Percentiles rank a stretch among this genome's conserved stretches.
Conservation (phyloP, 345 rosid genomes). For the Balakata baccata region DNA sequence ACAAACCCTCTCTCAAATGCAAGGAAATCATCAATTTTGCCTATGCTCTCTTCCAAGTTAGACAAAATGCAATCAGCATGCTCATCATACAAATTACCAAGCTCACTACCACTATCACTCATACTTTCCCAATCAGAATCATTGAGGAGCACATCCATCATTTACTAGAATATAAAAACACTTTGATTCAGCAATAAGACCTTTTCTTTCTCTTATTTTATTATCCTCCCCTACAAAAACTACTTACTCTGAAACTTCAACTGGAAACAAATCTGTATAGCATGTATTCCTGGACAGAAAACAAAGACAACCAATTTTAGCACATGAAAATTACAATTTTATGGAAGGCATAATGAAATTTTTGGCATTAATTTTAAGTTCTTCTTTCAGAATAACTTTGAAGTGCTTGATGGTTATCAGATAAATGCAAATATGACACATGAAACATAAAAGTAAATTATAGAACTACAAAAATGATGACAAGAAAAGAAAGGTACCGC, state of each 20-base stretch:
- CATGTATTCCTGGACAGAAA: not conserved
- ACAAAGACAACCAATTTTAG: not conserved
- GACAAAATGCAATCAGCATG: conserved; percentile 67
- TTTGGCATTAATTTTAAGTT: not conserved
- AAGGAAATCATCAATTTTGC: conserved; percentile 85
- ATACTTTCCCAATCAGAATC: conserved; percentile 89
- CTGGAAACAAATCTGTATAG: not conserved
- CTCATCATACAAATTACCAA: conserved; percentile 51
- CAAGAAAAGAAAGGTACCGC: conserved; percentile 1
- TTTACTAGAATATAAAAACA: conserved; percentile 29
- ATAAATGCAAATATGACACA: not conserved
- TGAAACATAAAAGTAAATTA: not conserved
- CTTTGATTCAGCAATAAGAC: conserved; percentile 13
- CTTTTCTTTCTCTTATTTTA: not conserved
- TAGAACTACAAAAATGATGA: not conserved
- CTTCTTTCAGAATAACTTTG: not conserved
- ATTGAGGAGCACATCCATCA: conserved; percentile 54
- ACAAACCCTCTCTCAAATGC: conserved; percentile 72
- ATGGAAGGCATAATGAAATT: not conserved
- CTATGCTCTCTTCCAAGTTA: conserved; percentile 75
- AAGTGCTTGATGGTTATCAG: not conserved
- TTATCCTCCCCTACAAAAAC: not conserved
- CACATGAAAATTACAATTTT: not conserved
- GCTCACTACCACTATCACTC: conserved; percentile 80
- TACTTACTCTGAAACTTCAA: conserved; percentile 2